phyloP scores from a whole-genome alignment of 139 green algal species.

The Gonium pectorale region DNA sequence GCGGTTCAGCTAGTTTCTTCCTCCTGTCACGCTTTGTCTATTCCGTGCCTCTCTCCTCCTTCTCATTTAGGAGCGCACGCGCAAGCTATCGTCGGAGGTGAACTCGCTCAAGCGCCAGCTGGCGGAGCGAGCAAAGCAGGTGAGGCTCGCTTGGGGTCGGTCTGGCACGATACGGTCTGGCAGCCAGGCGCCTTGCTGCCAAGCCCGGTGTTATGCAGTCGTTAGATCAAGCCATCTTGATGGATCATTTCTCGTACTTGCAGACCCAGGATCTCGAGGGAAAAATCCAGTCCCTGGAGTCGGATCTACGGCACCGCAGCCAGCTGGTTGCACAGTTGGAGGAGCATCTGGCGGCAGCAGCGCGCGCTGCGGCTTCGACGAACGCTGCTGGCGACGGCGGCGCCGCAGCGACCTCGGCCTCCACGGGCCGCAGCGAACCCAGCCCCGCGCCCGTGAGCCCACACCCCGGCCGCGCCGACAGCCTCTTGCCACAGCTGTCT shows the following conservation, averaged over 20 bases:
- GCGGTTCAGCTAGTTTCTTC: too few relatives aligned
- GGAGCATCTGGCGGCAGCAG: slow-evolving; percentile 43
- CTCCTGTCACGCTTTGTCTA: neutral
- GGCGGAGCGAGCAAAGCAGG: slow-evolving; percentile 41
- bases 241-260: neutral
- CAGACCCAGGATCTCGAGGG: slow-evolving; percentile 17
- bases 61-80: slow-evolving; percentile 59
- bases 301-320: slow-evolving; percentile 4
- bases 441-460: neutral
- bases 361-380: neutral
- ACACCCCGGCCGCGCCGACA: too few relatives aligned
- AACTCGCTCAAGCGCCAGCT: slow-evolving; percentile 38
- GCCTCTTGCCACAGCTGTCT: slow-evolving; percentile 6
- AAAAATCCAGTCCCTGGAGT: neutral
- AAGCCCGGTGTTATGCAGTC: too few relatives aligned
- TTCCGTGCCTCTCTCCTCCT: neutral
- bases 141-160: neutral
- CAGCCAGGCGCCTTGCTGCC: too few relatives aligned
- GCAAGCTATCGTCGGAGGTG: slow-evolving; percentile 61
- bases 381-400: neutral
- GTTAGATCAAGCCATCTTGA: neutral
- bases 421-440: neutral
- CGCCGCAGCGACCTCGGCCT: too few relatives aligned
- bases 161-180: neutral
- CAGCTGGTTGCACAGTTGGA: slow-evolving; percentile 51